phyloP scores from a whole-genome alignment of 1,284 basidiomycete species.

The Kalmanozyma brasiliensis region DNA sequence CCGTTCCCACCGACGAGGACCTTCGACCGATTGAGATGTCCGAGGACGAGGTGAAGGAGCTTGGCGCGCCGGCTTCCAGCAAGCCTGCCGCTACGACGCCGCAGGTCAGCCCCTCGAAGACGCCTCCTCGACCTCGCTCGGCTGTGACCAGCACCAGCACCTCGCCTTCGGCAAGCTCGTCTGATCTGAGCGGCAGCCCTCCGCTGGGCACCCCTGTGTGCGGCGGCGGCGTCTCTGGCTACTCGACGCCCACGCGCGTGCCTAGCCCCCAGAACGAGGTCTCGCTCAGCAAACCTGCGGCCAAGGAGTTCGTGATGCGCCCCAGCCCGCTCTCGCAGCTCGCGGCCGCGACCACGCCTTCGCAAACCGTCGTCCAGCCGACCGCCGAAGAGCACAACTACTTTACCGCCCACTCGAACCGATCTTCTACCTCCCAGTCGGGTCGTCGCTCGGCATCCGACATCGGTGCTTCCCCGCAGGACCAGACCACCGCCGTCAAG shows the following conservation, averaged over 20 bases:
- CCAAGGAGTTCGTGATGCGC: slow-evolving; percentile 27
- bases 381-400: neutral
- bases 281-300: slow-evolving; percentile 16
- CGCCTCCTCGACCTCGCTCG: neutral
- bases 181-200: slow-evolving; percentile 7
- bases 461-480: no score
- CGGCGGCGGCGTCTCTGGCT: slow-evolving; percentile 17
- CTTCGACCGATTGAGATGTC: slow-evolving; percentile 42
- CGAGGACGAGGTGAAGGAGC: slow-evolving; percentile 25
- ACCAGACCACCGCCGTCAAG: slow-evolving; percentile 3
- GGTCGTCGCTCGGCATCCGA: no score
- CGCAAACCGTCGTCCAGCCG: neutral
- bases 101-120: neutral
- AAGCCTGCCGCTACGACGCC: neutral
- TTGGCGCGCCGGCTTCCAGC: slow-evolving; percentile 3
- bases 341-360: slow-evolving; percentile 13
- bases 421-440: no score
- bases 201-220: slow-evolving; percentile 15
- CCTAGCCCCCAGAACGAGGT: slow-evolving; percentile 22
- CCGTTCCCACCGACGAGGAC: slow-evolving; percentile 45
- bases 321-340: slow-evolving; percentile 45
- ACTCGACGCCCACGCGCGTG: slow-evolving; percentile 23
- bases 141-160: slow-evolving; percentile 5
- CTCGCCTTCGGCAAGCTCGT: slow-evolving; percentile 13
- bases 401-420: neutral